phyloP scores from a whole-genome alignment of 2,329 filamentous ascomycete genomes.

The Pseudopithomyces maydicus region DNA sequence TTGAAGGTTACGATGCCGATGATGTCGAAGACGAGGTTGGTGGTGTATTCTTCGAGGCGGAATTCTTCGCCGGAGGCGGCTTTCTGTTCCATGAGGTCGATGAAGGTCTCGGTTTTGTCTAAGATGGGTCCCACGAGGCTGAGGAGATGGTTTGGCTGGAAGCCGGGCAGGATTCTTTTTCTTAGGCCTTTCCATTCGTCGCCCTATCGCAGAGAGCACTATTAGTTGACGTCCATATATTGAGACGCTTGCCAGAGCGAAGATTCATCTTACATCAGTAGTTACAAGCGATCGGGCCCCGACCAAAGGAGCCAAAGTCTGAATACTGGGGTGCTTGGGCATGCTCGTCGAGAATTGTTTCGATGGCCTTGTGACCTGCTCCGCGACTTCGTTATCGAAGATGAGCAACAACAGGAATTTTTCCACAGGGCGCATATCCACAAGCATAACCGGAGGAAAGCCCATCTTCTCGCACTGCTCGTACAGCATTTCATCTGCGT shows the following conservation, averaged over 20 bases:
- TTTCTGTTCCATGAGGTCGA: slow-evolving; percentile 22
- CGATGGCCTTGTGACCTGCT: slow-evolving; percentile 21
- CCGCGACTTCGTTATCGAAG: slow-evolving; percentile 21
- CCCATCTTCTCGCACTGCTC: slow-evolving; percentile 20
- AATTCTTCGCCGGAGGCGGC: slow-evolving; percentile 14
- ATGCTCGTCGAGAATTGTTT: slow-evolving; percentile 19
- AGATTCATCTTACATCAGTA: slow-evolving; percentile 21
- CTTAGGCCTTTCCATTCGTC: slow-evolving; percentile 16
- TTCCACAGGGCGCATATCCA: slow-evolving; percentile 22
- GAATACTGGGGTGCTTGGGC: slow-evolving; percentile 24
- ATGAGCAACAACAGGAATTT: slow-evolving; percentile 20
- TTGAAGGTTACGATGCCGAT: slow-evolving; percentile 25
- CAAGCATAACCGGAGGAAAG: slow-evolving; percentile 21
- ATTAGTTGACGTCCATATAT: neutral
- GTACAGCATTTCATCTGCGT: slow-evolving; percentile 20
- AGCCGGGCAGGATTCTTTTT: slow-evolving; percentile 22
- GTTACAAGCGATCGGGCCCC: slow-evolving; percentile 23
- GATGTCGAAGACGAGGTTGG: slow-evolving; percentile 25
- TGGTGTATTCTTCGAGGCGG: slow-evolving; percentile 18
- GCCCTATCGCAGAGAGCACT: slow-evolving; percentile 4
- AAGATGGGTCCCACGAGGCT: slow-evolving; percentile 25
- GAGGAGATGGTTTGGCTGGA: slow-evolving; percentile 19
- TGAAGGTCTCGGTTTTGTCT: slow-evolving; percentile 31
- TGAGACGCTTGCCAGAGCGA: neutral
- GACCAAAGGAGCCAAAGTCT: slow-evolving; percentile 18